phyloP scores from a whole-genome alignment of 1,139 yeast genomes.

The Nakaseomyces bracarensis region DNA sequence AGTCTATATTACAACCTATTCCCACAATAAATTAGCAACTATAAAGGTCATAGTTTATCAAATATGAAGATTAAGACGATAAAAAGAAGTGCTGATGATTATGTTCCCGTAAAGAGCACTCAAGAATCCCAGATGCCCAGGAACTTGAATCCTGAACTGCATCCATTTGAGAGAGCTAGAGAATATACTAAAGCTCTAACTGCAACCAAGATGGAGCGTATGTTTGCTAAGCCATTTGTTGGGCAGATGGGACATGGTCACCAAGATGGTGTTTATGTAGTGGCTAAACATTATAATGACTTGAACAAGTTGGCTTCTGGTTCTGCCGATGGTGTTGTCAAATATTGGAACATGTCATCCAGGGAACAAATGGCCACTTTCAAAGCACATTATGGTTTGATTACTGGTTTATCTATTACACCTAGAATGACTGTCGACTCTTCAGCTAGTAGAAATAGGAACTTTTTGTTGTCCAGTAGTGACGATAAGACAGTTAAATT shows the following conservation, averaged over 20 bases:
- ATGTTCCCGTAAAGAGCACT: constrained; percentile 84
- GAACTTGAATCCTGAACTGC: constrained; percentile 87
- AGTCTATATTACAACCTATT: no score
- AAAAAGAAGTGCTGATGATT: constrained; percentile 80
- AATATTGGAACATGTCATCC: constrained; percentile 79
- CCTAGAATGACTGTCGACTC: constrained; percentile 18
- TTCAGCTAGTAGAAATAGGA: constrained; percentile 42
- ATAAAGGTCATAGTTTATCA: no score
- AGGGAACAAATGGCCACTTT: constrained; percentile 68
- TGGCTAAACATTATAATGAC: constrained; percentile 68
- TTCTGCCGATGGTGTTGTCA: constrained; percentile 89
- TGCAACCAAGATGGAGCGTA: constrained; percentile 89
- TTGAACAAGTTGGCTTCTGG: constrained; percentile 81
- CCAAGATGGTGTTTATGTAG: constrained; percentile 85
- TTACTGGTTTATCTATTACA: constrained; percentile 69
- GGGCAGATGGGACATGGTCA: constrained; percentile 96
- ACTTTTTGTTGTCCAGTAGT: constrained; percentile 72
- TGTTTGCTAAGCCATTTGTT: constrained; percentile 96
- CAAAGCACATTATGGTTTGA: constrained; percentile 87
- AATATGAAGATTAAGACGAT: constrained; percentile 77
- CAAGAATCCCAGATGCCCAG: constrained; percentile 85
- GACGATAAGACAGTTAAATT: constrained; percentile 82
- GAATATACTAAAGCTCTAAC: constrained; percentile 92
- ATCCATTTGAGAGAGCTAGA: constrained; percentile 94
- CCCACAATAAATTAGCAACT: no score